These are phyloP conservation scores for Begonia peltatifolia DNA, from an alignment of 306 rosid genomes.

Conservation along the genomic window DNA sequence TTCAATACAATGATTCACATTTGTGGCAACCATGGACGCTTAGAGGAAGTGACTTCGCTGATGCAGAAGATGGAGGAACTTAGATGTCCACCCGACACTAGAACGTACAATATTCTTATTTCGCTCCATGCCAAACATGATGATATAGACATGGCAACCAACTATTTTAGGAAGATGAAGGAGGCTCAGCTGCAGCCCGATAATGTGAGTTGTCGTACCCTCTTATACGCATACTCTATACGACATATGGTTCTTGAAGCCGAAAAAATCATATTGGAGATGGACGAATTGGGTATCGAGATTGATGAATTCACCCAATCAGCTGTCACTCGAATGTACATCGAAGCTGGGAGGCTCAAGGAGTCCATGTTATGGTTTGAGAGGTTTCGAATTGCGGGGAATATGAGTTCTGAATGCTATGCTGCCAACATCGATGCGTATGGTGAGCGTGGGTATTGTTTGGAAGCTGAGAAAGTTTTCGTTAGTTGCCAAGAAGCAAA, in stretches of 20 bases:
- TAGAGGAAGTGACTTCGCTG: conserved; percentile 34
- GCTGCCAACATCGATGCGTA: conserved; percentile 72
- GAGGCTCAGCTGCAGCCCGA: conserved; percentile 45
- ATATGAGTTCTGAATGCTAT: conserved; percentile 54
- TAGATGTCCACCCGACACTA: conserved; percentile 39
- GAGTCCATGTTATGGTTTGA: conserved; percentile 65
- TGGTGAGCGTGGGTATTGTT: conserved; percentile 46
- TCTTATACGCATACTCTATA: conserved; percentile 51
- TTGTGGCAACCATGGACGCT: conserved; percentile 47
- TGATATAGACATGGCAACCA: conserved; percentile 37
- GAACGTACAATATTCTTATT: conserved; percentile 73
- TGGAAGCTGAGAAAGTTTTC: conserved; percentile 70
- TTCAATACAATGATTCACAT: conserved; percentile 79
- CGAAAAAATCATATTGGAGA: conserved; percentile 47
- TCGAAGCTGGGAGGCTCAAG: conserved; percentile 44
- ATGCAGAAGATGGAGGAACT: conserved; percentile 63
- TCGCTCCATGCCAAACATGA: conserved; percentile 36
- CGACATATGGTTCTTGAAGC: conserved; percentile 55
- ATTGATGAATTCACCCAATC: conserved; percentile 76
- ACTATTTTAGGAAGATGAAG: conserved; percentile 43
- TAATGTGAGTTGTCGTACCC: conserved; percentile 60
- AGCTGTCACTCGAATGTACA: conserved; percentile 63
- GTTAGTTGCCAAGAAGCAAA: conserved; percentile 45
- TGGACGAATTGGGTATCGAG: conserved; percentile 48
- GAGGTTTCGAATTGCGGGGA: conserved; percentile 48